A percentile compares a stretch with the other conserved stretches of the same genome.
Evolutionary conservation across 192 early-diverging fungal genomes (phyloP).

Genomic region (Globomyces pollinis-pini): DNA sequence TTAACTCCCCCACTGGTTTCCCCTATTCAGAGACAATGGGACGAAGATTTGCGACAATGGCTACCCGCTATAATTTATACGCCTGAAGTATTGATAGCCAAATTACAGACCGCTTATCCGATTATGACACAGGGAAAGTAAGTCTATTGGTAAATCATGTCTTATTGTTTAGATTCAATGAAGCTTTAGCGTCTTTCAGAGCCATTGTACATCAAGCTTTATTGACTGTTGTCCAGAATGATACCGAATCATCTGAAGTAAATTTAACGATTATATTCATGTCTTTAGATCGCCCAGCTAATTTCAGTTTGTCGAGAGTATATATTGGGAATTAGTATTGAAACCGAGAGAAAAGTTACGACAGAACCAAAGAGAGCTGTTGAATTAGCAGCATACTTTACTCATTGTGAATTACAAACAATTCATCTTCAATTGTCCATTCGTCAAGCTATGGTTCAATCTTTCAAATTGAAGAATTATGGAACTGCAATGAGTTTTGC

Average conservation of each 20-base stretch:
- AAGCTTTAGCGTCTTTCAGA: slow-evolving; percentile 68
- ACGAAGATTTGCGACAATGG: slow-evolving; percentile 28
- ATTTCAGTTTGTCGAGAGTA: slow-evolving; percentile 85
- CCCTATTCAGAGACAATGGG: slow-evolving; percentile 60
- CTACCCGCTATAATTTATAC: slow-evolving; percentile 58
- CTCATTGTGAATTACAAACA: slow-evolving; percentile 83
- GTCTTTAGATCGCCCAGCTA: slow-evolving; percentile 47
- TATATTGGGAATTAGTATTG: slow-evolving; percentile 80
- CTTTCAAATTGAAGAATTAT: slow-evolving; percentile 78
- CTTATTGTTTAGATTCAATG: slow-evolving; percentile 56
- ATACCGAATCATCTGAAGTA: slow-evolving; percentile 69
- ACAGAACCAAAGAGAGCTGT: slow-evolving; percentile 59
- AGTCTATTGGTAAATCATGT: neutral
- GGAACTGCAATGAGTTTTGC: slow-evolving; percentile 82
- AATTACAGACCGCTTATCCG: slow-evolving; percentile 80
- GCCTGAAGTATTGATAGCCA: slow-evolving; percentile 49
- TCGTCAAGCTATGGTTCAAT: slow-evolving; percentile 77
- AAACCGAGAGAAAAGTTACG: slow-evolving; percentile 62
- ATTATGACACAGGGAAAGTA: slow-evolving; percentile 60
- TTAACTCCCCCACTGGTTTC: slow-evolving; percentile 53
- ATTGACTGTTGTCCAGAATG: slow-evolving; percentile 61
- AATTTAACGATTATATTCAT: slow-evolving; percentile 4
- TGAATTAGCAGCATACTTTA: slow-evolving; percentile 94
- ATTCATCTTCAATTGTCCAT: slow-evolving; percentile 82
- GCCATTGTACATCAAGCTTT: slow-evolving; percentile 69